phyloP scores from a whole-genome alignment of 2,329 filamentous ascomycete species.

The Moelleriella libera region DNA sequence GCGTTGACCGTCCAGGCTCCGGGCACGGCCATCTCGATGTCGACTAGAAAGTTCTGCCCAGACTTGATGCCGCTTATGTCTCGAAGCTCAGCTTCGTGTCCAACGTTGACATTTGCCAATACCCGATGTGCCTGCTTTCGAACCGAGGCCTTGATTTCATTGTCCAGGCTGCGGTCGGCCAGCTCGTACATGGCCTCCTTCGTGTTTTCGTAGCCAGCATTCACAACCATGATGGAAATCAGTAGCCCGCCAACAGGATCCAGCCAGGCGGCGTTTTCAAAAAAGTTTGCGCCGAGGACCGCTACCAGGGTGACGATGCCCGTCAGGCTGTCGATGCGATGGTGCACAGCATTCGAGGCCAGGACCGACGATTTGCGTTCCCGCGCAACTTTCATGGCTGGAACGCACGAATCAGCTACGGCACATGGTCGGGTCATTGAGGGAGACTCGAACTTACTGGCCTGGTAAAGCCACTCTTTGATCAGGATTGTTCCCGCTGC shows the following conservation, averaged over 20 bases:
- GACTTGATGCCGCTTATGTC: conserved; percentile 86
- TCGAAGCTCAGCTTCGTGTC: conserved; percentile 52
- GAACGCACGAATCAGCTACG: not conserved
- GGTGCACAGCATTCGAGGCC: conserved; percentile 90
- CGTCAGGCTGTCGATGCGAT: conserved; percentile 89
- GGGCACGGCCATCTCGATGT: conserved; percentile 74
- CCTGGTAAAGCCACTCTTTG: conserved; percentile 95
- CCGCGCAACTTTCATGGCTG: conserved; percentile 87
- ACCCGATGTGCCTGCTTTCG: conserved; percentile 48
- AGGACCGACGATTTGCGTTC: conserved; percentile 93
- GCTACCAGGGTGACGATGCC: conserved; percentile 84
- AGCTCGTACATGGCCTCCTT: conserved; percentile 70
- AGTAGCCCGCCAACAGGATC: conserved; percentile 87
- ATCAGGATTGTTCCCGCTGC: conserved; percentile 78
- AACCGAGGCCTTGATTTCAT: conserved; percentile 64
- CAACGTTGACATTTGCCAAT: conserved; percentile 36
- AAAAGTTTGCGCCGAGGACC: conserved; percentile 77
- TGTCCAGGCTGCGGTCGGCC: conserved; percentile 79
- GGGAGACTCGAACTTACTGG: conserved; percentile 52
- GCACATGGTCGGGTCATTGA: no score
- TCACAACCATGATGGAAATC: conserved; percentile 87
- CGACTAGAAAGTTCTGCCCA: conserved; percentile 90
- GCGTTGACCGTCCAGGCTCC: conserved; percentile 61
- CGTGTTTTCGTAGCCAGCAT: conserved; percentile 80
- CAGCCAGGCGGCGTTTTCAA: conserved; percentile 78